These are phyloP conservation scores for Tetrapisispora fleetii DNA, from an alignment of 805 yeast genomes.

Conservation along the genomic window DNA sequence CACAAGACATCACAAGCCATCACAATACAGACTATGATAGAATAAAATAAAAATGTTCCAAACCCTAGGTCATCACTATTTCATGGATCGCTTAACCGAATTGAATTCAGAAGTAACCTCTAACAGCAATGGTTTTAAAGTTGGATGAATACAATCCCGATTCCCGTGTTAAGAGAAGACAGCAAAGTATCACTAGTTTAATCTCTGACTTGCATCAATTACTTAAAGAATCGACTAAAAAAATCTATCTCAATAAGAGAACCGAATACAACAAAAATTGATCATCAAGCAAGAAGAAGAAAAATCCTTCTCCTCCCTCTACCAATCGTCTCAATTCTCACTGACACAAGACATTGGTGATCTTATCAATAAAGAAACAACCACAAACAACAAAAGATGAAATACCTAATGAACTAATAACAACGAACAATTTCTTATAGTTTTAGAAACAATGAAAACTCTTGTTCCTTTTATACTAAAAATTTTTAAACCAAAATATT, in stretches of 20 bases:
- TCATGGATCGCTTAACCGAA: slow-evolving; percentile 72
- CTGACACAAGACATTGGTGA: not conserved
- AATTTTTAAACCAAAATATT: too few species aligned
- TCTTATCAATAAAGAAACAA: not conserved
- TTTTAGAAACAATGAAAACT: too few species aligned
- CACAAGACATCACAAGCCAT: too few species aligned
- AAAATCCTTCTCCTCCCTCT: too few species aligned
- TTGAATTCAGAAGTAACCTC: slow-evolving; percentile 62
- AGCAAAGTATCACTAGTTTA: not conserved
- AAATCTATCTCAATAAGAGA: not conserved
- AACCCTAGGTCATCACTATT: slow-evolving; percentile 91
- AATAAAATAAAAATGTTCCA: slow-evolving; percentile 45
- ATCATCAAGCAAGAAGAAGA: not conserved
- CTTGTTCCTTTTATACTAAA: too few species aligned
- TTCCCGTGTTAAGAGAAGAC: not conserved
- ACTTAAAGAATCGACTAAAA: not conserved
- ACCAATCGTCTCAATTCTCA: not conserved
- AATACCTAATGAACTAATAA: too few species aligned
- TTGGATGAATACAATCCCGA: slow-evolving; percentile 32
- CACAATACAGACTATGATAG: not conserved
- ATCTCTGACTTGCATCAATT: slow-evolving; percentile 2
- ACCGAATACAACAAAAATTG: not conserved
- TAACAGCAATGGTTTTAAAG: slow-evolving; percentile 97
- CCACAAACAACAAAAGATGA: too few species aligned
- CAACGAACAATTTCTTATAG: too few species aligned